Evolutionary conservation across 495 filamentous ascomycete species (phyloP), one percentile per base, ranked within the genome.

Genomic region (Lasiosphaeris hirsuta): DNA sequence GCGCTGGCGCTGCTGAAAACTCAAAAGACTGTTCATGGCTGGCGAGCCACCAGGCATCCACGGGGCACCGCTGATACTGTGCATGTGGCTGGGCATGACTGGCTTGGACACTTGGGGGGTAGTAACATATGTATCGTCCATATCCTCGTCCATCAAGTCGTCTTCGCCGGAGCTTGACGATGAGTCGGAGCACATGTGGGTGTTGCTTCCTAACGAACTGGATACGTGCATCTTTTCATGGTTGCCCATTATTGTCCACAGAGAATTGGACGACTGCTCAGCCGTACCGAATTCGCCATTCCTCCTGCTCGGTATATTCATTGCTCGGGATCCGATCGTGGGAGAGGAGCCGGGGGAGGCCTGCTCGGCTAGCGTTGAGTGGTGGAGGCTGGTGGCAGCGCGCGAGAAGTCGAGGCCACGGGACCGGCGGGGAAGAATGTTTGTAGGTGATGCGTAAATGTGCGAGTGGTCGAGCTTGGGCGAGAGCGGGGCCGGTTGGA

Each of bases 341-440:
- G 95, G 95, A 0, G 92, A 96, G 4, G 92, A 95, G 67, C 96
- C 92, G 10, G 95, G 94, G n/a, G 90, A 94, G 0, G 89, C 87
- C 62, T 92, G 86, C 53, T 89, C 87, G 42, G 92, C 92, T 7
- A 97, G 79, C 2, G 88, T 97, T 18, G 94, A 97, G 71, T 97
- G 95, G 74, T 98, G 94, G 10, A 98, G 81, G 61, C 91, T 96
- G 4, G 94, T 97, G 56, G 92, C 93, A 43, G 90, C 91, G 61
- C 92, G 82, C n/a, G 92, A 90, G 71, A 94, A 96, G 67, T 97
- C 92, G 48, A 96, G 73, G 33, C 92, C 92, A 19, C 92, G 84
- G 6, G 90, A 95, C 48, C 91, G 85, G 49, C 92, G 81, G 44
- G 92, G 92, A 11, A 97, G 81, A 14, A 92, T 86, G 13, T 90